Conservation (phyloP, 495 filamentous ascomycete genomes). For the Hypoxylon perforatum region DNA sequence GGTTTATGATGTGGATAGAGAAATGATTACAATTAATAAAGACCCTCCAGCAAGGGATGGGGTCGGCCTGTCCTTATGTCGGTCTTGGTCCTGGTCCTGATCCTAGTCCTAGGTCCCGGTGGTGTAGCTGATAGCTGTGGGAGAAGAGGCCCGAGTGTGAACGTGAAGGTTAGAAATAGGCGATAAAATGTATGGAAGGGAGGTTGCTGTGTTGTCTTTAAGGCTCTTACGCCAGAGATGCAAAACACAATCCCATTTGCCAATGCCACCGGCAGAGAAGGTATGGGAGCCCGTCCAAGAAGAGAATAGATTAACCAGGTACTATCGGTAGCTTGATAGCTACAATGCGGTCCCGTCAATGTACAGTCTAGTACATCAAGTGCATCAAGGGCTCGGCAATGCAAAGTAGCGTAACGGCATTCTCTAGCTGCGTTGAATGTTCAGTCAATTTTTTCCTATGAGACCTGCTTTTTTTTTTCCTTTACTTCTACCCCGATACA, state of each 20-base stretch:
- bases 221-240: conserved; percentile 38
- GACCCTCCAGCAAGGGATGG: neutral
- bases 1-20: conserved; percentile 4
- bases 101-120: conserved; percentile 4
- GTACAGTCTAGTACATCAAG: conserved; percentile 32
- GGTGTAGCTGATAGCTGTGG: neutral
- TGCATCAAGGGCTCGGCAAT: conserved; percentile 29
- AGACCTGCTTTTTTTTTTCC: neutral
- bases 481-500: neutral
- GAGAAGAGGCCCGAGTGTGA: conserved; percentile 1
- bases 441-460: conserved; percentile 2
- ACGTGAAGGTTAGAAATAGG: conserved; percentile 16
- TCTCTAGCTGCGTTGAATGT: conserved; percentile 32
- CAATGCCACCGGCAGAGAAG: conserved; percentile 37
- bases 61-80: too few relatives aligned
- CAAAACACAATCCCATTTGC: conserved; percentile 38
- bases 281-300: neutral
- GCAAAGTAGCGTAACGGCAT: conserved; percentile 40
- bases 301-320: neutral
- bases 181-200: conserved; percentile 20
- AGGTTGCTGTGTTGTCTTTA: conserved; percentile 40
- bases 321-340: conserved; percentile 17
- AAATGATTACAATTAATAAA: conserved; percentile 16
- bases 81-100: conserved; percentile 3
- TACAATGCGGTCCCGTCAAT: conserved; percentile 22